phyloP scores from a whole-genome alignment of 805 yeast genomes.

The Wickerhamomyces hampshirensis region DNA sequence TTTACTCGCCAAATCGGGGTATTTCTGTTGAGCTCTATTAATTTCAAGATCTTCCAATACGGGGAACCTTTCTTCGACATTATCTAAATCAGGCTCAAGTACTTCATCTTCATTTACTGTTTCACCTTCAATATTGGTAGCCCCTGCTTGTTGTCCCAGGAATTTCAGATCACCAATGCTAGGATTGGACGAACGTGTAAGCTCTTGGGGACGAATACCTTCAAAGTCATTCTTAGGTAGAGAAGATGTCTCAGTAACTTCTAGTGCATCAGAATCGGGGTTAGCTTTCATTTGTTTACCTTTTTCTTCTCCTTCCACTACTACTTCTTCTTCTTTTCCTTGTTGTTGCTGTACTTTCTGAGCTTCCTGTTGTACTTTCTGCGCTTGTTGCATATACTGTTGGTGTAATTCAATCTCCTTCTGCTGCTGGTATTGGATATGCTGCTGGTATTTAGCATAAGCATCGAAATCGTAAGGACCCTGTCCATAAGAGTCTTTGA shows the following conservation, averaged over 20 bases:
- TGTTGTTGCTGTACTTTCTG: constrained; percentile 3
- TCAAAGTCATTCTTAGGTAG: constrained; percentile 1
- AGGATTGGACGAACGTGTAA: constrained; percentile 22
- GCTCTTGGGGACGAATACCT: constrained; percentile 15
- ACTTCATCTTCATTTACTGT: constrained; percentile 6
- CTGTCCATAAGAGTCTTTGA: constrained; percentile 34
- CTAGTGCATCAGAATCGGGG: not conserved
- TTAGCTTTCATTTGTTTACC: not conserved
- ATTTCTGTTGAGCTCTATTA: constrained; percentile 7
- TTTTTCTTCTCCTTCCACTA: not conserved
- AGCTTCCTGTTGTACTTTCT: constrained; percentile 12
- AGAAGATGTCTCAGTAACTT: constrained; percentile 1
- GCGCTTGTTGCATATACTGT: constrained; percentile 17
- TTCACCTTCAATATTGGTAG: constrained; percentile 2
- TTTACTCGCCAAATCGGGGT: constrained; percentile 5
- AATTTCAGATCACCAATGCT: constrained; percentile 20
- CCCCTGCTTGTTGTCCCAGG: not conserved
- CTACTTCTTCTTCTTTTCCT: no score
- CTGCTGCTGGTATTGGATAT: constrained; percentile 33
- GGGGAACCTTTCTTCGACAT: constrained; percentile 50
- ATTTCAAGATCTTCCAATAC: constrained; percentile 34
- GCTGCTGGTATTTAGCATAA: constrained; percentile 45
- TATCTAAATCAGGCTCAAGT: constrained; percentile 33
- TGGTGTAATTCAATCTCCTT: constrained; percentile 30
- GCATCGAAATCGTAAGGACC: constrained; percentile 58